Evolutionary conservation across 2,329 filamentous ascomycete species (phyloP).

Genomic region (Exophiala xenobiotica): DNA sequence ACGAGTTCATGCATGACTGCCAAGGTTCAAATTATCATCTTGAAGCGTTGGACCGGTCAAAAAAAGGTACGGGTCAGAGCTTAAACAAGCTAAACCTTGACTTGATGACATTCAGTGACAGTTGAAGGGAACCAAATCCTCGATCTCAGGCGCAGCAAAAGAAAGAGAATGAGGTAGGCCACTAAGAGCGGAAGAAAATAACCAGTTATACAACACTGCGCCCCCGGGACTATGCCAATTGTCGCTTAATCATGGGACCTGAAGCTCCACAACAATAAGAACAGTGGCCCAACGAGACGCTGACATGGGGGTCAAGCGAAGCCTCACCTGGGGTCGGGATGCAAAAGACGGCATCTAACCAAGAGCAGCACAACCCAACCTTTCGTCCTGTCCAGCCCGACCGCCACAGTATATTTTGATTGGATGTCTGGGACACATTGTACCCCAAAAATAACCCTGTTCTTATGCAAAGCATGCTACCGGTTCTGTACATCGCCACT

Average conservation of each 20-base stretch:
- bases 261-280: not conserved
- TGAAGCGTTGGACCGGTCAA: no score
- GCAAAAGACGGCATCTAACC: not conserved
- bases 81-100: not conserved
- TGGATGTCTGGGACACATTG: not conserved
- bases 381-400: slow-evolving; percentile 1
- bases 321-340: not conserved
- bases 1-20: no score
- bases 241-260: not conserved
- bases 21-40: no score
- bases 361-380: not conserved
- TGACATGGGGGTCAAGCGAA: not conserved
- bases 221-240: not conserved
- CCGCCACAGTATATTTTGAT: not conserved
- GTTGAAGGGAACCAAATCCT: not conserved
- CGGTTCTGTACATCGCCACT: not conserved
- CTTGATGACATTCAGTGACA: not conserved
- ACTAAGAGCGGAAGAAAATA: no score
- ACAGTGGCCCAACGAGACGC: not conserved
- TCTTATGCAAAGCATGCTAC: not conserved
- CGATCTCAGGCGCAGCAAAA: not conserved
- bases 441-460: slow-evolving; percentile 4
- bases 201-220: no score
- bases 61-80: no score
- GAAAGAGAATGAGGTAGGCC: no score